Conservation (phyloP, 257 asterid species). For the Solanum peruvianum region DNA sequence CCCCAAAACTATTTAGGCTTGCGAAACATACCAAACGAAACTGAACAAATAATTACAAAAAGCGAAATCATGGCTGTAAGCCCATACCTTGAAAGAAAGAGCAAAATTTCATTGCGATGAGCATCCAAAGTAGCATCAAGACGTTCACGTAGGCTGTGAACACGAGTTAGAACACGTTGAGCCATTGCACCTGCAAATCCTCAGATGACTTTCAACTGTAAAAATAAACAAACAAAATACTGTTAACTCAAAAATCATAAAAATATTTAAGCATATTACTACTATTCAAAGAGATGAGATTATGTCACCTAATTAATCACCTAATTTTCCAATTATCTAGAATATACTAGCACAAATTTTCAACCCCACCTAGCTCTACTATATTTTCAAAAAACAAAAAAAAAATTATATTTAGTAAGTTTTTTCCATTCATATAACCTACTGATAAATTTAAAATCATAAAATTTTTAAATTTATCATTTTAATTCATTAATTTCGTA, state of each 20-base stretch:
- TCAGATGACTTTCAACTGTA: constrained; percentile 7
- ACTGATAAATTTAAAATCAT: too few relatives aligned
- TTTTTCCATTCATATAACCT: too few relatives aligned
- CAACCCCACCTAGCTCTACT: constrained; percentile 10
- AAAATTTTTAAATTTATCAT: too few relatives aligned
- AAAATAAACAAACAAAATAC: background rate
- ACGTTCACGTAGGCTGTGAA: constrained; percentile 91
- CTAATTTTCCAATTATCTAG: constrained; percentile 11
- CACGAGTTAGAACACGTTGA: constrained; percentile 73
- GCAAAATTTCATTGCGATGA: constrained; percentile 62
- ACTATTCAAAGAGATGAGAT: background rate
- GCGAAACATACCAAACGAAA: background rate
- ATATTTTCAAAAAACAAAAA: too few relatives aligned
- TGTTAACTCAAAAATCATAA: constrained; percentile 15
- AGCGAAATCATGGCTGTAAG: background rate
- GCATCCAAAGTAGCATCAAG: constrained; percentile 77
- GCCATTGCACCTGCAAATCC: constrained; percentile 36
- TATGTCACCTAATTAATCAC: constrained; percentile 8
- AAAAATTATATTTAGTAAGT: too few relatives aligned
- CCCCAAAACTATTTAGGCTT: background rate
- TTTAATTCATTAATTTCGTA: too few relatives aligned
- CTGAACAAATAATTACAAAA: background rate
- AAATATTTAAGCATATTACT: background rate
- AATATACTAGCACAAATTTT: constrained; percentile 4
- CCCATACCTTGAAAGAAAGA: constrained; percentile 53